These are phyloP conservation scores for Ceratobasidium sp. DNA, from an alignment of 1,284 basidiomycete species.

Conservation along the genomic window DNA sequence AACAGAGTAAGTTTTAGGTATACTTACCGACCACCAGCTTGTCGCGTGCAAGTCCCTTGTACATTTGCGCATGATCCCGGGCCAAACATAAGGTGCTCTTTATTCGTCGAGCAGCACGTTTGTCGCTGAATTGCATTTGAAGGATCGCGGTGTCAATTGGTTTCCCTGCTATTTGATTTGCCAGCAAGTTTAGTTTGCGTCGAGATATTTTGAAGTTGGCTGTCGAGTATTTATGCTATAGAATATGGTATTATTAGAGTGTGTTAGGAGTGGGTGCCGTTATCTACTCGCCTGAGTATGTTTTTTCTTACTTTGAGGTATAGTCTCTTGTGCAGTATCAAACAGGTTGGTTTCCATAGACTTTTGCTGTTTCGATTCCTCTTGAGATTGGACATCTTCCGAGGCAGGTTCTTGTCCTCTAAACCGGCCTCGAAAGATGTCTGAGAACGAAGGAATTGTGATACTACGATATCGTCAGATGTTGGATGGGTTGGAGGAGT, in stretches of 20 bases:
- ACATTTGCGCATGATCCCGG: constrained; percentile 81
- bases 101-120: constrained; percentile 84
- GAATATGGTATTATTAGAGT: neutral
- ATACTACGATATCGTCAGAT: neutral
- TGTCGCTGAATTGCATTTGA: constrained; percentile 95
- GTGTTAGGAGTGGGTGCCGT: too few species aligned
- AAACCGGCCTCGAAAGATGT: constrained; percentile 60
- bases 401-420: constrained; percentile 57
- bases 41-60: constrained; percentile 78
- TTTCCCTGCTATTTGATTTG: constrained; percentile 85
- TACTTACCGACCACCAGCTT: constrained; percentile 83
- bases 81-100: constrained; percentile 89
- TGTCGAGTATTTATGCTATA: constrained; percentile 88
- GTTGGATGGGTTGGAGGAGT: neutral
- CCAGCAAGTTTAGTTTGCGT: constrained; percentile 89
- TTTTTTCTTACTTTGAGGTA: constrained; percentile 37
- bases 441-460: constrained; percentile 18
- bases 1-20: constrained; percentile 6
- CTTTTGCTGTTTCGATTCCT: constrained; percentile 61
- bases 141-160: constrained; percentile 94
- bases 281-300: constrained; percentile 5
- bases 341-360: constrained; percentile 65
- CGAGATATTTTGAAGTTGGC: constrained; percentile 92
- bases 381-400: constrained; percentile 58
- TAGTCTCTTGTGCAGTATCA: constrained; percentile 50